Percentiles rank a stretch among this genome's conserved stretches.
phyloP scores from a whole-genome alignment of 208 protist genomes.

The Wallacemonas sp. region DNA sequence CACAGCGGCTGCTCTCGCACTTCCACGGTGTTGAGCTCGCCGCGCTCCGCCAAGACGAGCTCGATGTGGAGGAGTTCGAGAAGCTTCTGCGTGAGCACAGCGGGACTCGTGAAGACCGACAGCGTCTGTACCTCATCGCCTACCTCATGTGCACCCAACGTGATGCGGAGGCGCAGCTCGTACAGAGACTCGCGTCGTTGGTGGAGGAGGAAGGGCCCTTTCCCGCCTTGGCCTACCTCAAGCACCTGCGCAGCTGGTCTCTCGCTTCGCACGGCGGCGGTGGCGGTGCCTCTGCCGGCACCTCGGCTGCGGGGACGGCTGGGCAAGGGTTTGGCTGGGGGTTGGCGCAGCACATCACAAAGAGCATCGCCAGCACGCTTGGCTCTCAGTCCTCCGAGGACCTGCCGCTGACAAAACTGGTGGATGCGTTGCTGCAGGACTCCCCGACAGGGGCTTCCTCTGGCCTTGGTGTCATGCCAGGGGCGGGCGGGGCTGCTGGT shows the following conservation, averaged over 20 bases:
- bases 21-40: slow-evolving; percentile 85
- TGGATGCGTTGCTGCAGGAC: slow-evolving; percentile 84
- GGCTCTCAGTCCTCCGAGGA: slow-evolving; percentile 56
- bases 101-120: slow-evolving; percentile 64
- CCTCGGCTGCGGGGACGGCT: not conserved
- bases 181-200: slow-evolving; percentile 26
- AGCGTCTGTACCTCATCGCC: slow-evolving; percentile 81
- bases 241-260: slow-evolving; percentile 81
- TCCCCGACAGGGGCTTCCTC: slow-evolving; percentile 12
- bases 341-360: slow-evolving; percentile 84
- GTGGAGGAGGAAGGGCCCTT: slow-evolving; percentile 36
- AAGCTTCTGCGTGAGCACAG: slow-evolving; percentile 43
- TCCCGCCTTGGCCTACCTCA: slow-evolving; percentile 73
- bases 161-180: slow-evolving; percentile 43
- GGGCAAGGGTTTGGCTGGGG: slow-evolving; percentile 76
- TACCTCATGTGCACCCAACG: slow-evolving; percentile 64
- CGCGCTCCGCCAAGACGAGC: slow-evolving; percentile 58
- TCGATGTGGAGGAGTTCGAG: slow-evolving; percentile 75
- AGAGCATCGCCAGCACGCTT: slow-evolving; percentile 78
- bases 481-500: slow-evolving; percentile 17
- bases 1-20: slow-evolving; percentile 63
- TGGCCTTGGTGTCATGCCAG: slow-evolving; percentile 18
- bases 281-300: slow-evolving; percentile 9
- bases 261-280: slow-evolving; percentile 17
- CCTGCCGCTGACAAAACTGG: slow-evolving; percentile 84